A percentile compares a stretch with the other conserved stretches of the same genome.
Conservation (phyloP, 176 grass and related monocot genomes). For the Oryza coarctata region DNA sequence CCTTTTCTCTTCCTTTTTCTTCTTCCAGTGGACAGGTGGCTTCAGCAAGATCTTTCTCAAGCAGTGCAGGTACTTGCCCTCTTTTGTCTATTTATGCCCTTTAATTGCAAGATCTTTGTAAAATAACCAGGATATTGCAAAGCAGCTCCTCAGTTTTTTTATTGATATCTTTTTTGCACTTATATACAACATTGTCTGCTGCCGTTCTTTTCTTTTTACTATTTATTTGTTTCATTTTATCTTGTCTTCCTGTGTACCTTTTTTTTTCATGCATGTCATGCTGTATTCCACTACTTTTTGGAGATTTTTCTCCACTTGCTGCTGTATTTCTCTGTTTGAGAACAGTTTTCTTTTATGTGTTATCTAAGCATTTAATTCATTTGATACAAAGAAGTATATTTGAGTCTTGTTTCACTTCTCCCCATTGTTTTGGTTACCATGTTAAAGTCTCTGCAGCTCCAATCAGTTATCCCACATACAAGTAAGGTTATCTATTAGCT, state of each 20-base stretch:
- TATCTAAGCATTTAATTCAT: constrained; percentile 8
- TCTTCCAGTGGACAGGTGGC: constrained; percentile 33
- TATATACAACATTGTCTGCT: background rate
- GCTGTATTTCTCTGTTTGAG: background rate
- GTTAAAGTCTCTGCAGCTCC: background rate
- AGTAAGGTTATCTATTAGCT: background rate
- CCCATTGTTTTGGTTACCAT: constrained; percentile 1
- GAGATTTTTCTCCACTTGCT: background rate
- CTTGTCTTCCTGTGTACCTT: background rate
- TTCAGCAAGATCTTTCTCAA: constrained; percentile 64
- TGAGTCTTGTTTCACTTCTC: background rate
- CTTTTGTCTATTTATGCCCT: constrained; percentile 26
- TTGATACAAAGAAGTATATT: background rate
- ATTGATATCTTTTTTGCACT: background rate
- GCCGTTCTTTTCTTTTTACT: background rate
- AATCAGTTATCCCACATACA: background rate
- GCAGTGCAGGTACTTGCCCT: constrained; percentile 51
- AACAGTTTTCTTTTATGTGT: background rate
- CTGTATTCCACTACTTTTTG: background rate
- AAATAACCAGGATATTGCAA: background rate
- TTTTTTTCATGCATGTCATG: background rate
- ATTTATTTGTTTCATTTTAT: background rate
- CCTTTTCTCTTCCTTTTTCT: background rate
- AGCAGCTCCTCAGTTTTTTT: background rate
- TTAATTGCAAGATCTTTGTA: background rate